phyloP scores from a whole-genome alignment of 2,329 filamentous ascomycete species.

The Neopestalotiopsis sp. region DNA sequence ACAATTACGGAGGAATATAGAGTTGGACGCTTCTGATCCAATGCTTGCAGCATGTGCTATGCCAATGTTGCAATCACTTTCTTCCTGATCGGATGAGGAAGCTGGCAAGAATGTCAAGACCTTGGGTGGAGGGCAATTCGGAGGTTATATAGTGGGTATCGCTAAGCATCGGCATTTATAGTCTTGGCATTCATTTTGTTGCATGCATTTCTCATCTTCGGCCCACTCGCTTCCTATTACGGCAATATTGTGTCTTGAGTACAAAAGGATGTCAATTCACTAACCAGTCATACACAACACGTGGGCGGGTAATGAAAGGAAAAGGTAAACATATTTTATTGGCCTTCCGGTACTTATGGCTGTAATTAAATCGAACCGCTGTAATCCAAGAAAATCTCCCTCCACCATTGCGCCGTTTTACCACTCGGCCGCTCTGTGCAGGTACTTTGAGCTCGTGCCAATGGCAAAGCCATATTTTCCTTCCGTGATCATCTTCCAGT shows the following conservation, averaged over 20 bases:
- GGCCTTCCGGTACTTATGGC: neutral
- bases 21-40: neutral
- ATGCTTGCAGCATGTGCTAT: neutral
- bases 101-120: neutral
- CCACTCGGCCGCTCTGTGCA: conserved; percentile 25
- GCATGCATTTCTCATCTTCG: neutral
- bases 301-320: neutral
- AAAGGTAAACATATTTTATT: neutral
- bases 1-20: neutral
- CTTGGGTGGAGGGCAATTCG: neutral
- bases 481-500: conserved; percentile 68
- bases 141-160: too few relatives aligned
- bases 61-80: neutral
- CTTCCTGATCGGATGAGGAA: neutral
- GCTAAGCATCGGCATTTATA: neutral
- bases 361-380: neutral
- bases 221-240: neutral
- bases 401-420: neutral
- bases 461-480: conserved; percentile 47
- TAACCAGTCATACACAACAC: neutral
- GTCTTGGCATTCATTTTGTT: neutral
- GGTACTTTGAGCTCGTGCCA: conserved; percentile 40
- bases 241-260: neutral
- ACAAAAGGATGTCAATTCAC: too few relatives aligned
- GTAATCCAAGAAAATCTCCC: neutral